Conservation (phyloP, 768 basidiomycete species). For the Termitomyces sp. region DNA sequence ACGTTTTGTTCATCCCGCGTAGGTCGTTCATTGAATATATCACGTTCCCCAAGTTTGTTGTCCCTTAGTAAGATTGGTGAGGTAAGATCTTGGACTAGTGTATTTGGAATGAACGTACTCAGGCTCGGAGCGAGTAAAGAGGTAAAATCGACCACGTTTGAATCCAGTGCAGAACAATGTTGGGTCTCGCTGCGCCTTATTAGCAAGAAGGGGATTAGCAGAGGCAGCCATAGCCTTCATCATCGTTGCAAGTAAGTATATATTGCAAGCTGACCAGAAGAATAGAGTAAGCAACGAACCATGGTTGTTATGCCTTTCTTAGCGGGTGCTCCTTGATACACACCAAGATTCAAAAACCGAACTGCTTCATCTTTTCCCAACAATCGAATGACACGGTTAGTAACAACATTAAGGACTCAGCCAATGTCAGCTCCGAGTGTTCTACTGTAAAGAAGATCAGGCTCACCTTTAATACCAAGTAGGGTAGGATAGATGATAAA, state of each 20-base stretch:
- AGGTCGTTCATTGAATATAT: constrained; percentile 97
- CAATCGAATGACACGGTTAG: constrained; percentile 86
- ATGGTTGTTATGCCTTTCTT: constrained; percentile 82
- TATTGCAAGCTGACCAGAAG: background rate
- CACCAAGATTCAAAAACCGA: constrained; percentile 80
- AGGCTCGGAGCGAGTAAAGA: constrained; percentile 89
- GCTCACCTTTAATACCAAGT: constrained; percentile 88
- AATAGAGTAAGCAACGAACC: constrained; percentile 37
- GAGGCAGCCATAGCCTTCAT: constrained; percentile 90
- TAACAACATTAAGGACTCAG: constrained; percentile 89
- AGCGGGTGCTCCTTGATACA: constrained; percentile 93
- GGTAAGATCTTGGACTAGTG: background rate
- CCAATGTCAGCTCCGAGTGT: background rate
- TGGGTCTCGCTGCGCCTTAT: constrained; percentile 82
- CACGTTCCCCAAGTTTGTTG: constrained; percentile 83
- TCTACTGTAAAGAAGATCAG: background rate
- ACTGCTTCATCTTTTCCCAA: constrained; percentile 94
- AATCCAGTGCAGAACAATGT: constrained; percentile 91
- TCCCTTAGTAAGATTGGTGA: constrained; percentile 47
- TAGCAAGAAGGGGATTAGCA: constrained; percentile 89
- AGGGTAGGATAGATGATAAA: constrained; percentile 93
- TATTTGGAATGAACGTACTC: constrained; percentile 54
- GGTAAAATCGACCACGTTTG: constrained; percentile 90
- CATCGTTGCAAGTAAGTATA: constrained; percentile 9
- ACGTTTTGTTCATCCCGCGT: constrained; percentile 94